These are phyloP conservation scores for Gloeopeniophorella convolvens DNA, from an alignment of 768 basidiomycete genomes.

Conservation along the genomic window DNA sequence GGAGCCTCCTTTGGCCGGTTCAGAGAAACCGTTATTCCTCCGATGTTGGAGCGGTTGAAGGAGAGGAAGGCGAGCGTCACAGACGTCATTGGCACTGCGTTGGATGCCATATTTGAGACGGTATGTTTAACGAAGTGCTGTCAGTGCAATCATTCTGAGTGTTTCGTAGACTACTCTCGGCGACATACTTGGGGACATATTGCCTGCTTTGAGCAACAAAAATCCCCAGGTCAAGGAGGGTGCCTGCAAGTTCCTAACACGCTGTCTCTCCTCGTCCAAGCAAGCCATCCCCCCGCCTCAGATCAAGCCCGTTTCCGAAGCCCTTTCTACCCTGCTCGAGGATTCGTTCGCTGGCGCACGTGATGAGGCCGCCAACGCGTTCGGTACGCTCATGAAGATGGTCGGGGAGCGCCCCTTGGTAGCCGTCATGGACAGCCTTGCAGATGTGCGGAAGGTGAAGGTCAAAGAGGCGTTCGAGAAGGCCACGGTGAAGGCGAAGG, in stretches of 20 bases:
- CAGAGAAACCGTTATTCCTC: conserved; percentile 63
- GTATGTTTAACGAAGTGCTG: conserved; percentile 41
- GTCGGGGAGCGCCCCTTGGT: conserved; percentile 89
- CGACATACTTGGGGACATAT: conserved; percentile 79
- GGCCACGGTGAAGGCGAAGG: conserved; percentile 86
- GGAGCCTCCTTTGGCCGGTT: conserved; percentile 68
- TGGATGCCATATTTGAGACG: conserved; percentile 83
- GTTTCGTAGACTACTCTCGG: conserved; percentile 58
- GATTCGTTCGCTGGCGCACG: conserved; percentile 87
- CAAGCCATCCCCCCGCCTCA: conserved; percentile 66
- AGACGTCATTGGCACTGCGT: conserved; percentile 77
- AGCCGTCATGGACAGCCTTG: conserved; percentile 76
- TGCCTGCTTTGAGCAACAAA: conserved; percentile 73
- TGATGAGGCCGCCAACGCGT: conserved; percentile 78
- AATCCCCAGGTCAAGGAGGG: conserved; percentile 97
- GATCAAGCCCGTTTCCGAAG: conserved; percentile 76
- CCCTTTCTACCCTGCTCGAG: conserved; percentile 68
- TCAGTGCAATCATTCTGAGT: conserved; percentile 10
- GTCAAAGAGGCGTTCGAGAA: conserved; percentile 92
- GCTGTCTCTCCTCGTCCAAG: conserved; percentile 68
- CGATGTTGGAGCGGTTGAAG: conserved; percentile 84
- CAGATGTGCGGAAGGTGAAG: conserved; percentile 84
- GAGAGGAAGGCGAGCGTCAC: conserved; percentile 89
- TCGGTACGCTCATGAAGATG: conserved; percentile 95
- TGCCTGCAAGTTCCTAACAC: conserved; percentile 77